phyloP scores from a whole-genome alignment of 495 filamentous ascomycete genomes.

The Aspergillus ostianus region DNA sequence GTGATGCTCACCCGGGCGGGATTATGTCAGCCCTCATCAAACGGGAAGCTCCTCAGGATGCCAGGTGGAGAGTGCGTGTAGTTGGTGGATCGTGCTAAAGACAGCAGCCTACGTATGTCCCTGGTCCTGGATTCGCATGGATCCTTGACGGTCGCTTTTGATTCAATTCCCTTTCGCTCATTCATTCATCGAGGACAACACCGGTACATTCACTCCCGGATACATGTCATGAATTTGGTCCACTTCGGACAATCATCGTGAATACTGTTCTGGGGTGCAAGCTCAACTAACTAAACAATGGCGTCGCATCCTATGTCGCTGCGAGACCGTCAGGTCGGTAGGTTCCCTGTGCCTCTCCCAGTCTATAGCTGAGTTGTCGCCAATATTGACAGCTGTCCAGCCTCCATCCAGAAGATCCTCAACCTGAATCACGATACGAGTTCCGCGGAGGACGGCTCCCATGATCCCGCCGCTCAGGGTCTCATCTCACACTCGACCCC shows the following conservation, averaged over 20 bases:
- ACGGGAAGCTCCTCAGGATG: conserved; percentile 21
- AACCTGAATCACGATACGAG: conserved; percentile 80
- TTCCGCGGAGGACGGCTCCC: conserved; percentile 52
- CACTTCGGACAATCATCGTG: conserved; percentile 18
- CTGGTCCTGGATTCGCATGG: no score
- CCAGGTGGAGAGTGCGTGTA: conserved; percentile 23
- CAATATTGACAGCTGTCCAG: conserved; percentile 46
- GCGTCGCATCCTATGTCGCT: conserved; percentile 72
- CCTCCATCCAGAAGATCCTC: conserved; percentile 91
- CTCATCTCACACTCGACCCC: conserved; percentile 74
- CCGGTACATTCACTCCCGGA: not conserved
- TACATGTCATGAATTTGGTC: conserved; percentile 25
- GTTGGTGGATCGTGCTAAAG: not conserved
- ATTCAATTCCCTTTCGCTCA: not conserved
- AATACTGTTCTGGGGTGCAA: conserved; percentile 5
- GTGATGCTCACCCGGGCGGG: conserved; percentile 11
- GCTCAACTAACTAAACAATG: conserved; percentile 49
- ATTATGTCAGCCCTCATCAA: conserved; percentile 22
- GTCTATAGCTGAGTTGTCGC: not conserved
- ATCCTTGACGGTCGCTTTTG: not conserved
- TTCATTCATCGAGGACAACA: no score
- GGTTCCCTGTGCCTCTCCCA: conserved; percentile 53
- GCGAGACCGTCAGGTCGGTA: conserved; percentile 96
- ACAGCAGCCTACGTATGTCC: not conserved
- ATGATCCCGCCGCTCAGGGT: conserved; percentile 56